Base-by-base conservation (phyloP, 805 yeast species). In the Cyberlindnera nakhonratchasimensis region DNA sequence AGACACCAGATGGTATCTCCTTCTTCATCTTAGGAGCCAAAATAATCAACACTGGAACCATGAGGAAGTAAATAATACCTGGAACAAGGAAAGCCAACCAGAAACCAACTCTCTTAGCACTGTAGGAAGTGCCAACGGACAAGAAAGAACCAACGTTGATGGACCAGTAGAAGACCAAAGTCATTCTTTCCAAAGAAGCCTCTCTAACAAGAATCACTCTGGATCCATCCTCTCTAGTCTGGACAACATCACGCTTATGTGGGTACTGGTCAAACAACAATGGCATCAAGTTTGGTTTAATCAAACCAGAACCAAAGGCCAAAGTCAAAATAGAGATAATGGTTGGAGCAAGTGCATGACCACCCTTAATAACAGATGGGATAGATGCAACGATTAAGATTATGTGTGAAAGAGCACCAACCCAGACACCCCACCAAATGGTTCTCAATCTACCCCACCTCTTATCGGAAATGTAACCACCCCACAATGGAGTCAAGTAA, bases 301-400 rank as follows among this genome's bases (percentile, higher is more conserved):
- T 86, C 53, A 88, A 82, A 57, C 93, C 93, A 24, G 93, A 81
- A 30, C 88, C 91, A 29, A 82, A 53, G 52, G 91, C 91, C 54
- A 86, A 76, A 40, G 79, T 58, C 45, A 68, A 47, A 37, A 67
- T 63, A 21, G 69, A 48, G 14, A 59, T 57, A 41, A 66, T 56
- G 16, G 79, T 77, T 31, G 91, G 90, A 48, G 80, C 88, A 41
- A 79, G 60, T 23, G 86, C 74, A 25, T 84, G 72, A 18, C 68
- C 66, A 34, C 63, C 63, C 20, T 62, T 61, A 31, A 81, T 70
- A 14, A 73, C 66, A 19, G 62, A 43, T 20, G 89, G 90, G 40
- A 84, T 63, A 7, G 90, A 80, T 23, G 93, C 84, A 45, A 80
- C 68, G 58, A 84, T 79, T 38, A 85, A 68, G 42, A 86, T 66